phyloP scores from a whole-genome alignment of 768 basidiomycete species.

The Phylloporus arenicola region DNA sequence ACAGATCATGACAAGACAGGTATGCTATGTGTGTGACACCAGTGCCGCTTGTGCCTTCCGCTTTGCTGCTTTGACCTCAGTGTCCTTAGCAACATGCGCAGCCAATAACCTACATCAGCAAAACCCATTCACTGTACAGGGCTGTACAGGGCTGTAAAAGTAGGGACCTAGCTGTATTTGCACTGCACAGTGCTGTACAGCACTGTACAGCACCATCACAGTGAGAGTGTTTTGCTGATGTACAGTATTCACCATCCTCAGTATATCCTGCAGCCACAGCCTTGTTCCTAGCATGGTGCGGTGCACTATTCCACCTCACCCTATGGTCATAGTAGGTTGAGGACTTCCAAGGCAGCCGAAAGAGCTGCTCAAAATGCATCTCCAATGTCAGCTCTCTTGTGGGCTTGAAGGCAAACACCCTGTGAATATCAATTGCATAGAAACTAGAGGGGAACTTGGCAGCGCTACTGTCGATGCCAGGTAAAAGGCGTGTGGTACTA shows the following conservation, averaged over 20 bases:
- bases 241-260: not conserved
- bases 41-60: not conserved
- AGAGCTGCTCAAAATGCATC: not conserved
- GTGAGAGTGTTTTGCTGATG: no score
- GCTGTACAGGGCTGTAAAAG: no score
- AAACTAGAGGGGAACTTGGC: not conserved
- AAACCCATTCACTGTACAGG: no score
- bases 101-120: not conserved
- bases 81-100: not conserved
- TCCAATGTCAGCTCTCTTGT: not conserved
- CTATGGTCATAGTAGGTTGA: not conserved
- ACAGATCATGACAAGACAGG: no score
- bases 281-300: not conserved
- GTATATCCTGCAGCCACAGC: not conserved
- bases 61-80: not conserved
- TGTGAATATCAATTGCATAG: not conserved
- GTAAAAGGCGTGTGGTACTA: not conserved
- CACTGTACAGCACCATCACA: no score
- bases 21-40: no score
- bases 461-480: not conserved
- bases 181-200: no score
- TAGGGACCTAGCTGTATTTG: no score
- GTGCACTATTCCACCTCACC: not conserved
- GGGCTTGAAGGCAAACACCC: not conserved
- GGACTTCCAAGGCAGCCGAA: not conserved